Evolutionary conservation across 768 basidiomycete species (phyloP).

Genomic region (Fibroporia radiculosa): DNA sequence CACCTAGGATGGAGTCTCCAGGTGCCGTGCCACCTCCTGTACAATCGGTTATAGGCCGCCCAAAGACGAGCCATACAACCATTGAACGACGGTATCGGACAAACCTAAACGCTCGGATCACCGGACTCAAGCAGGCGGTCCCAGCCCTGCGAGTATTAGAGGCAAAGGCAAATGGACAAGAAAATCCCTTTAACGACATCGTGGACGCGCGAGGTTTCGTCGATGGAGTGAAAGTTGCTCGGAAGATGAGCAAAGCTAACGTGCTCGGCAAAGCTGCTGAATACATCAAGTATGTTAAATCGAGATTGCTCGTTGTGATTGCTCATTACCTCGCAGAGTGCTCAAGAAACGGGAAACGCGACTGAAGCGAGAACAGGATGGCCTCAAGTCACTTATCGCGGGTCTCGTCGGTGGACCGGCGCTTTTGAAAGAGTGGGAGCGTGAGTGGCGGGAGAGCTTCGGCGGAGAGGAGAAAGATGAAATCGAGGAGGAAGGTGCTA

Average conservation of each 20-base stretch:
- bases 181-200: slow-evolving; percentile 32
- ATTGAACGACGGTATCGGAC: slow-evolving; percentile 86
- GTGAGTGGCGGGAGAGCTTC: slow-evolving; percentile 63
- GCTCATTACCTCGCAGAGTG: slow-evolving; percentile 37
- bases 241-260: slow-evolving; percentile 87
- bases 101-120: slow-evolving; percentile 82
- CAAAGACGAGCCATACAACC: slow-evolving; percentile 87
- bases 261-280: slow-evolving; percentile 87
- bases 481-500: slow-evolving; percentile 29
- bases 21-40: slow-evolving; percentile 10
- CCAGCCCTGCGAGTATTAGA: slow-evolving; percentile 79
- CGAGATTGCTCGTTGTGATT: not conserved
- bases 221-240: slow-evolving; percentile 87
- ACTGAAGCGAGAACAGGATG: slow-evolving; percentile 67
- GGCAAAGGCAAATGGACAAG: slow-evolving; percentile 33
- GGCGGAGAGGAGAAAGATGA: slow-evolving; percentile 74
- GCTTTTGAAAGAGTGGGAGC: slow-evolving; percentile 68
- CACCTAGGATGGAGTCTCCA: slow-evolving; percentile 28
- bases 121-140: slow-evolving; percentile 70
- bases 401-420: slow-evolving; percentile 72
- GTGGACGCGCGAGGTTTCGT: slow-evolving; percentile 83
- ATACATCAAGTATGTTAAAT: slow-evolving; percentile 55
- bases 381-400: slow-evolving; percentile 57
- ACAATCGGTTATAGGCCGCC: slow-evolving; percentile 30
- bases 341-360: slow-evolving; percentile 71